Conservation (phyloP, 345 rosid genomes). For the Toxicodendron radicans region DNA sequence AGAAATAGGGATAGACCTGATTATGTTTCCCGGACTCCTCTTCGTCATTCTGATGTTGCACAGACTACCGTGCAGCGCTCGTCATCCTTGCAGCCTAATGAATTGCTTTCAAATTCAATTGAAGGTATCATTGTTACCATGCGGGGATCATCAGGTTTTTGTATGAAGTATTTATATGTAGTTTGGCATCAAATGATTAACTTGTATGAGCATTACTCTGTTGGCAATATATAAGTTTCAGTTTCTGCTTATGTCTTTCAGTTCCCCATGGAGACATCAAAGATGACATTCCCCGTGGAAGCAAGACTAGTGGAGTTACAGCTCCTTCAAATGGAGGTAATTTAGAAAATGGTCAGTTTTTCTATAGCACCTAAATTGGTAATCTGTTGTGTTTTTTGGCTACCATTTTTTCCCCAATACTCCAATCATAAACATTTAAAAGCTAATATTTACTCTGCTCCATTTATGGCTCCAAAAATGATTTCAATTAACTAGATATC, state of each 20-base stretch:
- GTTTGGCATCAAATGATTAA: constrained; percentile 3
- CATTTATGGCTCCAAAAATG: too few relatives aligned
- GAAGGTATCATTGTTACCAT: constrained; percentile 39
- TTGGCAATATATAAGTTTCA: constrained; percentile 14
- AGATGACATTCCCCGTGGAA: constrained; percentile 30
- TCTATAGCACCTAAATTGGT: constrained; percentile 11
- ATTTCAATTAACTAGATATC: too few relatives aligned
- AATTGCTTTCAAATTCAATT: constrained; percentile 15
- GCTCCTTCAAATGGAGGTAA: constrained; percentile 30
- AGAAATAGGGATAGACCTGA: constrained; percentile 74
- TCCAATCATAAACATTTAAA: too few relatives aligned
- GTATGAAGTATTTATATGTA: not conserved
- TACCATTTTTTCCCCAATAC: too few relatives aligned
- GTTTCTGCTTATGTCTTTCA: constrained; percentile 26
- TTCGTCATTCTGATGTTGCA: constrained; percentile 53
- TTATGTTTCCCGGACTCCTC: constrained; percentile 73
- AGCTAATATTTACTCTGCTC: too few relatives aligned
- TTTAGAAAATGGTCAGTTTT: constrained; percentile 43
- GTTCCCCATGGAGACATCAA: constrained; percentile 40
- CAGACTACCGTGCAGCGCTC: constrained; percentile 47
- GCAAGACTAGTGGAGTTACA: constrained; percentile 20
- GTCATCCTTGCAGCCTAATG: constrained; percentile 29
- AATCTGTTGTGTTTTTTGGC: not conserved
- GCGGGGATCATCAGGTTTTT: not conserved
- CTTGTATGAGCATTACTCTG: not conserved